phyloP scores from a whole-genome alignment of 2,329 filamentous ascomycete genomes.

The Talaromyces sp. region DNA sequence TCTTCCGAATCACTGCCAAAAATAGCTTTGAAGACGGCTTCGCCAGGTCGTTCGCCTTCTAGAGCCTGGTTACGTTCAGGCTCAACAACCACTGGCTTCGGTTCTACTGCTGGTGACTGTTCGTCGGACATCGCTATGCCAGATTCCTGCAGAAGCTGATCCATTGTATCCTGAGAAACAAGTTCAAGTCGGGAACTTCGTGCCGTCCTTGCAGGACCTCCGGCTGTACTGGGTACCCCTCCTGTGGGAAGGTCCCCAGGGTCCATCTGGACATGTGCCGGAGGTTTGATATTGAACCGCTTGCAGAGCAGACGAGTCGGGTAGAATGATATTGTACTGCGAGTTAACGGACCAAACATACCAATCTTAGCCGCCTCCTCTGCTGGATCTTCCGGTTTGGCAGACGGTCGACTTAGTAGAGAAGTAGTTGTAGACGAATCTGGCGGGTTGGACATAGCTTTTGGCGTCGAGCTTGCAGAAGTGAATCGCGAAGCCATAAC shows the following conservation, averaged over 20 bases:
- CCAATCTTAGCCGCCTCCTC: slow-evolving; percentile 81
- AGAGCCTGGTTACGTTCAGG: slow-evolving; percentile 72
- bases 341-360: slow-evolving; percentile 89
- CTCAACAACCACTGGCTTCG: slow-evolving; percentile 49
- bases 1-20: slow-evolving; percentile 85
- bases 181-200: slow-evolving; percentile 39
- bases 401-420: slow-evolving; percentile 45
- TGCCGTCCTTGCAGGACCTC: slow-evolving; percentile 17
- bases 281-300: slow-evolving; percentile 80
- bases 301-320: slow-evolving; percentile 88
- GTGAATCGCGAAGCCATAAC: slow-evolving; percentile 94
- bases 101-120: slow-evolving; percentile 10
- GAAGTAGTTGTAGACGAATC: slow-evolving; percentile 25
- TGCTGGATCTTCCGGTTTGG: slow-evolving; percentile 67
- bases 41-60: slow-evolving; percentile 67
- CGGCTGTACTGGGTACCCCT: slow-evolving; percentile 17
- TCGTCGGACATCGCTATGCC: slow-evolving; percentile 21
- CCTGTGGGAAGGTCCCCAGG: slow-evolving; percentile 37
- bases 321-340: slow-evolving; percentile 65
- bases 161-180: slow-evolving; percentile 52
- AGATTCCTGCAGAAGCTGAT: slow-evolving; percentile 50
- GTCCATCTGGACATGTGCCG: slow-evolving; percentile 60
- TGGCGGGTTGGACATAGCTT: slow-evolving; percentile 34
- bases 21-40: slow-evolving; percentile 83
- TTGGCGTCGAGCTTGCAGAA: slow-evolving; percentile 44